phyloP scores from a whole-genome alignment of 768 basidiomycete species.

The Hirschioporus abietinus region DNA sequence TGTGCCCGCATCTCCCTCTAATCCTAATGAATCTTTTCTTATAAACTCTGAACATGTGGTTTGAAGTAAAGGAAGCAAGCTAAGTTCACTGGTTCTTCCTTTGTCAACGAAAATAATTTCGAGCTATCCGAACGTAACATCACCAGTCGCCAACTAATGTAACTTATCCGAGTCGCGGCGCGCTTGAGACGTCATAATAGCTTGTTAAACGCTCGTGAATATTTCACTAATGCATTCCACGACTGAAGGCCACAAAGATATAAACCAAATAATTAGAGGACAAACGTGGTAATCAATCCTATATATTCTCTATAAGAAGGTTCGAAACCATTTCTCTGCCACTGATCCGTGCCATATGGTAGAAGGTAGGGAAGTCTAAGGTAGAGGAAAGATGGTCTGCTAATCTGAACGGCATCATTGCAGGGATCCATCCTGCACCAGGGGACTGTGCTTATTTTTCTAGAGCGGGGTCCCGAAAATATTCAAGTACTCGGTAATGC shows the following conservation, averaged over 20 bases:
- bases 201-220: too few species aligned
- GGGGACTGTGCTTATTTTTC: background rate
- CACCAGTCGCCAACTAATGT: too few species aligned
- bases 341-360: slow-evolving; percentile 70
- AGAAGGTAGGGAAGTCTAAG: slow-evolving; percentile 79
- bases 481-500: slow-evolving; percentile 94
- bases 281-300: slow-evolving; percentile 15
- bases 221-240: too few species aligned
- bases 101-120: too few species aligned
- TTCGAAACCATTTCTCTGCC: slow-evolving; percentile 82
- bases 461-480: slow-evolving; percentile 81
- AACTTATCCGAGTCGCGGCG: too few species aligned
- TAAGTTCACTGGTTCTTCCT: background rate
- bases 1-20: background rate
- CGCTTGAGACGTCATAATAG: too few species aligned
- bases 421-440: slow-evolving; percentile 88
- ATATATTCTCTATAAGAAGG: slow-evolving; percentile 84
- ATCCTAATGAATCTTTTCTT: background rate
- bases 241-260: too few species aligned
- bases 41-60: background rate
- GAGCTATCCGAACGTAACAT: too few species aligned
- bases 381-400: slow-evolving; percentile 85
- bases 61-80: background rate
- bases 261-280: too few species aligned
- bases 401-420: slow-evolving; percentile 93